Conservation (phyloP, 305 asterid genomes). For the Solanum chacoense region DNA sequence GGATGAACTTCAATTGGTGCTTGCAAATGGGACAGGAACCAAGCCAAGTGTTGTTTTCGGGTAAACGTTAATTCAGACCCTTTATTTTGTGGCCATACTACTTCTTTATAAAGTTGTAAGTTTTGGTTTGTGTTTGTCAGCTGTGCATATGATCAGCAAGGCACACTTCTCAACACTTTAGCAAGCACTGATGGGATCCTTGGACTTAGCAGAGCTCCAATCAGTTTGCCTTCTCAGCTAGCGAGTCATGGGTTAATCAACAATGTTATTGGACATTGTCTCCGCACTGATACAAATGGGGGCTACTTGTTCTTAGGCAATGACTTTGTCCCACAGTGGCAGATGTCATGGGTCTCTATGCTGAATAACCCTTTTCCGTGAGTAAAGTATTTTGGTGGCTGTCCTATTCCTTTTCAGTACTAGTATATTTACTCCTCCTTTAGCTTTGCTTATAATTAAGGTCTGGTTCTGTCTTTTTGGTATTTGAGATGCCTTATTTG, state of each 20-base stretch:
- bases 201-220: conserved; percentile 57
- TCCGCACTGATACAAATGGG: conserved; percentile 33
- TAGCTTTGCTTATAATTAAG: background rate
- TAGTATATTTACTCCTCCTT: background rate
- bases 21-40: conserved; percentile 46
- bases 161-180: conserved; percentile 48
- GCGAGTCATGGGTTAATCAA: conserved; percentile 41
- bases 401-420: background rate
- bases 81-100: background rate
- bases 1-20: conserved; percentile 43
- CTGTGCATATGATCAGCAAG: conserved; percentile 85
- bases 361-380: conserved; percentile 37
- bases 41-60: conserved; percentile 51
- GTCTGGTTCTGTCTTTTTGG: background rate
- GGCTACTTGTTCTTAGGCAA: conserved; percentile 69
- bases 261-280: conserved; percentile 63
- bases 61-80: conserved; percentile 19
- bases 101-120: conserved; percentile 4
- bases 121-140: conserved; percentile 19
- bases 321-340: conserved; percentile 54
- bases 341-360: conserved; percentile 64
- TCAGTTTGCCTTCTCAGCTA: conserved; percentile 69
- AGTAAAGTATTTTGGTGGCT: conserved; percentile 11
- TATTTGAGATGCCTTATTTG: background rate
- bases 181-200: conserved; percentile 66